phyloP scores from a whole-genome alignment of 345 rosid species.

The Stellera chamaejasme region DNA sequence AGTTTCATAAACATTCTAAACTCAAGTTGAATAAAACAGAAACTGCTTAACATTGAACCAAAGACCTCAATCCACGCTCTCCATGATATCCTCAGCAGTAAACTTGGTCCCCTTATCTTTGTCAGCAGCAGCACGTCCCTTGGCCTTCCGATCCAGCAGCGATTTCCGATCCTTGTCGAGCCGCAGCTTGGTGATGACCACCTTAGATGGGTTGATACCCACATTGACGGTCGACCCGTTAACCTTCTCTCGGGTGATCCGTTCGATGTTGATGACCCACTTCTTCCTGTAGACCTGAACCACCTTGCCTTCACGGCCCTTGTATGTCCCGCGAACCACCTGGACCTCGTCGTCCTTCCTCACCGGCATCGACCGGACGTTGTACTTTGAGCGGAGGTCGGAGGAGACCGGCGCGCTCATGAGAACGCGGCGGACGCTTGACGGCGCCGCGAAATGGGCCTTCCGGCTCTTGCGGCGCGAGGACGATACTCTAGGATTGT shows the following conservation, averaged over 20 bases:
- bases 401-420: slow-evolving; percentile 68
- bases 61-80: slow-evolving; percentile 44
- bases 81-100: slow-evolving; percentile 72
- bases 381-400: slow-evolving; percentile 73
- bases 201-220: slow-evolving; percentile 66
- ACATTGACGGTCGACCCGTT: slow-evolving; percentile 78
- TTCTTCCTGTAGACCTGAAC: slow-evolving; percentile 72
- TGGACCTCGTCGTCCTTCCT: slow-evolving; percentile 84
- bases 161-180: slow-evolving; percentile 74
- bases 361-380: slow-evolving; percentile 69
- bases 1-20: too few relatives aligned
- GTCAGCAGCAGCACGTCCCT: slow-evolving; percentile 68
- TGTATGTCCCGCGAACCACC: slow-evolving; percentile 74
- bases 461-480: slow-evolving; percentile 79
- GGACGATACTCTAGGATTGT: slow-evolving; percentile 62
- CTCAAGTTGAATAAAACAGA: too few relatives aligned
- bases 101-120: slow-evolving; percentile 80
- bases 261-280: slow-evolving; percentile 84
- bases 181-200: slow-evolving; percentile 61
- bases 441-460: slow-evolving; percentile 69
- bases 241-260: slow-evolving; percentile 74
- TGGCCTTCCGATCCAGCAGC: slow-evolving; percentile 64
- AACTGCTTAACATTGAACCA: too few relatives aligned
- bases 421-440: slow-evolving; percentile 60
- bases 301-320: slow-evolving; percentile 76